phyloP scores from a whole-genome alignment of 257 asterid genomes.

The Schizonepeta tenuifolia region DNA sequence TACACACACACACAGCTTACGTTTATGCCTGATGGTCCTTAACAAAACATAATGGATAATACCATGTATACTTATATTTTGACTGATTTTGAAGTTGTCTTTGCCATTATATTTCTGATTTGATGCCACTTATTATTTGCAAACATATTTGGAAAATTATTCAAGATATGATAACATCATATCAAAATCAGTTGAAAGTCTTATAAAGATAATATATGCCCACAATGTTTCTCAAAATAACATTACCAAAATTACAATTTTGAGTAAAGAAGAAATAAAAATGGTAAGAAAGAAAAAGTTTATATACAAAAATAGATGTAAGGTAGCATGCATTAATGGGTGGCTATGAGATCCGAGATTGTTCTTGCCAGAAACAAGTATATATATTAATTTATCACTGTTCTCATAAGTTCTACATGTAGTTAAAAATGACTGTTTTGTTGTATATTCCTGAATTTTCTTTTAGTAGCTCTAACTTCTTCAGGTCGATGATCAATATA shows the following conservation, averaged over 20 bases:
- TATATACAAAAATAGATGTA: background rate
- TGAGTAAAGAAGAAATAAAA: background rate
- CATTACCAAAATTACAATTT: background rate
- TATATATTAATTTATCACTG: background rate
- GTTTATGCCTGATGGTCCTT: conserved; percentile 31
- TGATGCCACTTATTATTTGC: conserved; percentile 22
- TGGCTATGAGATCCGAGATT: background rate
- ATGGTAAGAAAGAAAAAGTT: background rate
- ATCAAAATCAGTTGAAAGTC: conserved; percentile 21
- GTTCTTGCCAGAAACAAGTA: background rate
- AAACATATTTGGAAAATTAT: conserved; percentile 10
- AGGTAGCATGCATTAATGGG: background rate
- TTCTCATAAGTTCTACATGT: background rate
- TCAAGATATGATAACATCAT: conserved; percentile 20
- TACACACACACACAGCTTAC: background rate
- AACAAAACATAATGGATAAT: conserved; percentile 11
- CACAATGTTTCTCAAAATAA: background rate
- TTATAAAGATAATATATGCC: background rate
- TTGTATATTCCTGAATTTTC: background rate
- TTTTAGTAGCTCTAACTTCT: no score
- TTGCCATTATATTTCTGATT: conserved; percentile 23
- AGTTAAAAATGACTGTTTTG: background rate
- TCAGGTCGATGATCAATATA: no score
- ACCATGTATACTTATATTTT: background rate
- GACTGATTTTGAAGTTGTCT: conserved; percentile 29